These are phyloP conservation scores for Przewalskia tangutica DNA, from an alignment of 257 asterid genomes.

Conservation along the genomic window DNA sequence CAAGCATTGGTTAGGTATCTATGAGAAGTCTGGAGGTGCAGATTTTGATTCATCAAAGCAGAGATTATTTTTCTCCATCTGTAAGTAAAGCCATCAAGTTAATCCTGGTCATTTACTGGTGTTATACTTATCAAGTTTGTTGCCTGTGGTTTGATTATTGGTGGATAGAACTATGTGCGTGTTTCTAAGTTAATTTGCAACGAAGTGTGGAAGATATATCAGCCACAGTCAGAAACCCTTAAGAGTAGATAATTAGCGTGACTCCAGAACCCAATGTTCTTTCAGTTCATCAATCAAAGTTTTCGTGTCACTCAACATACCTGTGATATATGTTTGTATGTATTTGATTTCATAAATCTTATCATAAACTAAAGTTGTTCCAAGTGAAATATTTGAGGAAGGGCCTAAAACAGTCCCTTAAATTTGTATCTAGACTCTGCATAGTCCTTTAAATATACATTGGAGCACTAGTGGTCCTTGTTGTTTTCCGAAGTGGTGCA, in stretches of 20 bases:
- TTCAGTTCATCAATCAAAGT: neutral
- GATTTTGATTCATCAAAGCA: constrained; percentile 60
- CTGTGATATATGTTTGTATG: neutral
- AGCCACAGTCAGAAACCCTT: neutral
- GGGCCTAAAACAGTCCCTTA: no score
- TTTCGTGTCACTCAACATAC: neutral
- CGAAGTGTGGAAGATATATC: neutral
- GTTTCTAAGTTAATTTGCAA: neutral
- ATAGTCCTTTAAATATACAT: no score
- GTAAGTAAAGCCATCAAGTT: constrained; percentile 37
- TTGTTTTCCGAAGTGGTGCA: no score
- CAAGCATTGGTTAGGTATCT: constrained; percentile 70
- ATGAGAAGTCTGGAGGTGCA: constrained; percentile 43
- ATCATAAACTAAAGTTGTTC: neutral
- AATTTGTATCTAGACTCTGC: no score
- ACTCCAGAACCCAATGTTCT: neutral
- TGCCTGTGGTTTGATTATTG: neutral
- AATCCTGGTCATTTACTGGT: neutral
- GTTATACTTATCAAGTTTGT: neutral
- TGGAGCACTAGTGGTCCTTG: no score
- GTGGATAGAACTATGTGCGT: neutral
- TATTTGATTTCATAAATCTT: neutral
- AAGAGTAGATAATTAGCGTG: neutral
- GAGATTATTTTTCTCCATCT: constrained; percentile 57
- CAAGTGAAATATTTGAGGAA: neutral